Conservation (phyloP, 1,284 basidiomycete genomes). For the Pterulicium gracile region DNA sequence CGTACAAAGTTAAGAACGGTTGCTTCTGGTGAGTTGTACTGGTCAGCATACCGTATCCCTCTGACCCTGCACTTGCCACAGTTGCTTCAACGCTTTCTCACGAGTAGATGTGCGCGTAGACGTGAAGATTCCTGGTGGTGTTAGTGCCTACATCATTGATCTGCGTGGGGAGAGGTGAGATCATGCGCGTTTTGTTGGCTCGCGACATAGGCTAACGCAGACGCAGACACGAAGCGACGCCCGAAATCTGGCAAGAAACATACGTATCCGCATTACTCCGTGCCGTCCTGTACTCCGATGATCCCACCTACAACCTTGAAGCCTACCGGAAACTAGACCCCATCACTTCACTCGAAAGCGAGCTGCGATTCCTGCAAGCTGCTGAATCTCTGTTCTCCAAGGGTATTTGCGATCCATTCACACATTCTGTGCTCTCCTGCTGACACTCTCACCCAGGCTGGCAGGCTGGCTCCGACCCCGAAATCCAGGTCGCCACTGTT, state of each 20-base stretch:
- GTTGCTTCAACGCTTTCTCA: conserved; percentile 98
- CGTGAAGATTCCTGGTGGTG: conserved; percentile 96
- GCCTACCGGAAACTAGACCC: conserved; percentile 95
- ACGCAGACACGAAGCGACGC: conserved; percentile 79
- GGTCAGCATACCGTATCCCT: too few species aligned
- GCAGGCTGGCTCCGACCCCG: conserved; percentile 97
- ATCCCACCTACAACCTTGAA: conserved; percentile 84
- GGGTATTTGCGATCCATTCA: conserved; percentile 34
- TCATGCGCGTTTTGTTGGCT: conserved; percentile 1
- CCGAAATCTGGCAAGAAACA: conserved; percentile 95
- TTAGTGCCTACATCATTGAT: conserved; percentile 91
- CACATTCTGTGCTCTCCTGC: not conserved
- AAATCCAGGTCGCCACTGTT: conserved; percentile 97
- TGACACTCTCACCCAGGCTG: conserved; percentile 55
- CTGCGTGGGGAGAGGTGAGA: conserved; percentile 84
- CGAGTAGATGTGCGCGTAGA: conserved; percentile 95
- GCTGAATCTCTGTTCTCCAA: conserved; percentile 88
- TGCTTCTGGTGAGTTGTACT: conserved; percentile 84
- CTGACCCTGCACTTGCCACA: conserved; percentile 18
- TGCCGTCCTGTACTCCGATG: conserved; percentile 92
- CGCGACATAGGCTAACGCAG: conserved; percentile 3
- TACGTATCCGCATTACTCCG: conserved; percentile 90
- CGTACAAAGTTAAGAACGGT: conserved; percentile 92
- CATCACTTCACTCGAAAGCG: conserved; percentile 82
- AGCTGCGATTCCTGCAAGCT: conserved; percentile 84